These are phyloP conservation scores for Glomus cerebriforme DNA, from an alignment of 192 early-diverging fungal species.

Conservation along the genomic window DNA sequence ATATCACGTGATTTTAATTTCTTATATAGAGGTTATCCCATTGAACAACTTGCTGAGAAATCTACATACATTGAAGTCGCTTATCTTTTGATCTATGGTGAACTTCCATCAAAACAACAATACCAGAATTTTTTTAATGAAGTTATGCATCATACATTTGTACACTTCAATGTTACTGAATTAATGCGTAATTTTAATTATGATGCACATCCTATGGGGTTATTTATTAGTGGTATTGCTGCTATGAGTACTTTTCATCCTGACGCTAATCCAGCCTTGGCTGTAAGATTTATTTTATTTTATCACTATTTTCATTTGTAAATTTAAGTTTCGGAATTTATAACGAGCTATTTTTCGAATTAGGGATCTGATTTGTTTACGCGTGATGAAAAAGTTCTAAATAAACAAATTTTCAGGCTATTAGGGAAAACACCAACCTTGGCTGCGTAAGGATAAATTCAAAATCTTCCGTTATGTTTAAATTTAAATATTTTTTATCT, in stretches of 20 bases:
- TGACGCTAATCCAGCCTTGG: slow-evolving; percentile 67
- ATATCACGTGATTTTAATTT: not conserved
- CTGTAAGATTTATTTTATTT: not conserved
- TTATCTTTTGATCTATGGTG: slow-evolving; percentile 66
- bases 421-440: slow-evolving; percentile 67
- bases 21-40: slow-evolving; percentile 55
- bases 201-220: slow-evolving; percentile 70
- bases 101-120: slow-evolving; percentile 57
- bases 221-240: slow-evolving; percentile 63
- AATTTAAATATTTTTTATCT: not conserved
- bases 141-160: slow-evolving; percentile 58
- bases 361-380: slow-evolving; percentile 49
- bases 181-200: slow-evolving; percentile 60
- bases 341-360: not conserved
- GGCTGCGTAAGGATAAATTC: slow-evolving; percentile 44
- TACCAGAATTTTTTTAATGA: slow-evolving; percentile 49
- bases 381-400: slow-evolving; percentile 38
- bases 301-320: not conserved
- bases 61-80: slow-evolving; percentile 68
- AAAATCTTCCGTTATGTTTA: not conserved
- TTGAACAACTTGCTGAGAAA: slow-evolving; percentile 67
- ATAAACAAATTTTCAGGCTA: slow-evolving; percentile 60
- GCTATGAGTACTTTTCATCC: slow-evolving; percentile 68
- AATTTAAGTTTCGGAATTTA: not conserved
- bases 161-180: slow-evolving; percentile 60